phyloP scores from a whole-genome alignment of 139 green algal genomes.

The Marvania coccoides region DNA sequence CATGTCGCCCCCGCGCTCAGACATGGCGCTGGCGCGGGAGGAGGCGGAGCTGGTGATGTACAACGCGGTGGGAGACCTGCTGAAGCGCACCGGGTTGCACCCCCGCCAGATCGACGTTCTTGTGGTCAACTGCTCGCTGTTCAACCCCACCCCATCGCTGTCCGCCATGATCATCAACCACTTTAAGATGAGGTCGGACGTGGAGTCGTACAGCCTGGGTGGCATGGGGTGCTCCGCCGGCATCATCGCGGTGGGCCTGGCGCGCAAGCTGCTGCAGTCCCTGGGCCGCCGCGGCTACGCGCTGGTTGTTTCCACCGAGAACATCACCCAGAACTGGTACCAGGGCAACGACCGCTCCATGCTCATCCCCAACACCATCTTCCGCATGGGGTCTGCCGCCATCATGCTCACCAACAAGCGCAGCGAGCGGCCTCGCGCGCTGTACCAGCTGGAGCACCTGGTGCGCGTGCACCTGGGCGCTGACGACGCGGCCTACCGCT shows the following conservation, averaged over 20 bases:
- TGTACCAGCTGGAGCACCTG: constrained; percentile 64
- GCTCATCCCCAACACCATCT: constrained; percentile 65
- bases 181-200: constrained; percentile 68
- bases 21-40: constrained; percentile 47
- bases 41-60: constrained; percentile 75
- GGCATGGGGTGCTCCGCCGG: constrained; percentile 81
- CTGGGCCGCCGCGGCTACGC: constrained; percentile 28
- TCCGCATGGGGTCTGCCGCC: constrained; percentile 47
- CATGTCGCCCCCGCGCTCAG: constrained; percentile 22
- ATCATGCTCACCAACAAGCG: constrained; percentile 64
- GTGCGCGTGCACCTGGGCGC: constrained; percentile 63
- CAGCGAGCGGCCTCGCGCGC: constrained; percentile 31
- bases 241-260: constrained; percentile 72
- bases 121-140: constrained; percentile 74
- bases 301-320: constrained; percentile 74
- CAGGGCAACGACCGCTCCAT: constrained; percentile 73
- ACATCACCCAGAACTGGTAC: constrained; percentile 89
- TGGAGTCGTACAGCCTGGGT: constrained; percentile 65
- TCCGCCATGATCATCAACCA: constrained; percentile 78
- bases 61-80: constrained; percentile 29
- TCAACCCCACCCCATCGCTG: constrained; percentile 73
- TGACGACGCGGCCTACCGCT: constrained; percentile 52
- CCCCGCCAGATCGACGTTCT: constrained; percentile 67
- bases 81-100: constrained; percentile 41
- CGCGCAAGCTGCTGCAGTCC: constrained; percentile 34